A percentile compares a stretch with the other conserved stretches of the same genome.
These are phyloP conservation scores for Persicaria maculosa DNA, from an alignment of 148 eudicot genomes.

Conservation along the genomic window DNA sequence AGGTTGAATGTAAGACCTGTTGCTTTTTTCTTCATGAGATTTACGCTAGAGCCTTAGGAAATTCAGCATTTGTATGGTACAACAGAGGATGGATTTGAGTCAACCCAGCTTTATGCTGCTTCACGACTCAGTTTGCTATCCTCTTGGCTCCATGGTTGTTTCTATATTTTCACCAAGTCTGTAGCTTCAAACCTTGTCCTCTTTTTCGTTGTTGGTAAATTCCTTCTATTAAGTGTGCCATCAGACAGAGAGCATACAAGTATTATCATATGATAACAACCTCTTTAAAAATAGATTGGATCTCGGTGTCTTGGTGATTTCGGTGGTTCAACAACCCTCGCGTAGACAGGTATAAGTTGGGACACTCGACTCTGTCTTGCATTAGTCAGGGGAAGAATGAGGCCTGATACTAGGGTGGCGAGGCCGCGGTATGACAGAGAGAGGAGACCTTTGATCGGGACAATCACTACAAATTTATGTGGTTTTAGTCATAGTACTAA, in stretches of 20 bases:
- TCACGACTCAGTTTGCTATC: constrained; percentile 47
- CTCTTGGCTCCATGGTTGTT: neutral
- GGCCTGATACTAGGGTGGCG: too few species aligned
- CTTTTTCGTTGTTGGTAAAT: neutral
- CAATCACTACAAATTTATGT: too few species aligned
- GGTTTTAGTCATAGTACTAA: too few species aligned
- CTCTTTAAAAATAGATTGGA: too few species aligned
- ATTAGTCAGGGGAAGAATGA: too few species aligned
- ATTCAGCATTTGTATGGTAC: constrained; percentile 58
- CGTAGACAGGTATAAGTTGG: too few species aligned
- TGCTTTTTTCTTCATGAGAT: constrained; percentile 88
- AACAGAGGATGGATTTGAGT: constrained; percentile 92
- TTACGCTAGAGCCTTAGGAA: constrained; percentile 61
- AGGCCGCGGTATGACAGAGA: too few species aligned
- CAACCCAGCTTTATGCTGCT: constrained; percentile 68
- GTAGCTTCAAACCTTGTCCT: neutral
- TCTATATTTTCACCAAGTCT: neutral
- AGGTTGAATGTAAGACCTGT: constrained; percentile 83
- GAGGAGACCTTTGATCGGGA: too few species aligned
- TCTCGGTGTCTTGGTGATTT: too few species aligned
- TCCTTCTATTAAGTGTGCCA: neutral
- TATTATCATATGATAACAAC: neutral
- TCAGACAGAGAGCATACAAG: neutral
- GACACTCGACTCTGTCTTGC: too few species aligned
- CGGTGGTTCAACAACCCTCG: too few species aligned